phyloP scores from a whole-genome alignment of 1,284 basidiomycete genomes.

The Puccinia coronata region DNA sequence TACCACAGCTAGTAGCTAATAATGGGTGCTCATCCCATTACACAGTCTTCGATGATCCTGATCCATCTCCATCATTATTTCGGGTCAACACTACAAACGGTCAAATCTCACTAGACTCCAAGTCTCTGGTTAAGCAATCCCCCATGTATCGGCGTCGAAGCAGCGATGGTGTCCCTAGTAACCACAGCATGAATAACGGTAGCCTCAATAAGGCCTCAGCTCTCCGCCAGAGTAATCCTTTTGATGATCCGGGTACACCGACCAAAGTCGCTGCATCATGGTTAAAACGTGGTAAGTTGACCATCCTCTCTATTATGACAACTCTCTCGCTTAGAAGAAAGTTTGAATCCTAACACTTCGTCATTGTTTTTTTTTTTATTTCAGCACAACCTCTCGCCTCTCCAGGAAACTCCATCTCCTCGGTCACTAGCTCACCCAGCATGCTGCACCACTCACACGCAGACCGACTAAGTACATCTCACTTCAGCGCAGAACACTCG shows the following conservation, averaged over 20 bases:
- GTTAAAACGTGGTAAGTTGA: constrained; percentile 37
- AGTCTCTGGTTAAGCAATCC: constrained; percentile 9
- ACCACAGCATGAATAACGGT: background rate
- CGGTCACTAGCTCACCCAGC: constrained; percentile 40
- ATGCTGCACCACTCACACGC: background rate
- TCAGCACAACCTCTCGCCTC: constrained; percentile 36
- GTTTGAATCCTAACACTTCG: background rate
- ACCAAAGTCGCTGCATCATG: constrained; percentile 38
- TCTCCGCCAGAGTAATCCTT: background rate
- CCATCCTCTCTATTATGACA: background rate
- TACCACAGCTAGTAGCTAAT: background rate
- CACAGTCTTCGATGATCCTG: background rate
- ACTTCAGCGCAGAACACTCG: constrained; percentile 5
- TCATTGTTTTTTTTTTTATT: background rate
- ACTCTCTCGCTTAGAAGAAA: background rate
- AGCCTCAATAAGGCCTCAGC: background rate
- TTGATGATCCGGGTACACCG: constrained; percentile 44
- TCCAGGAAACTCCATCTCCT: constrained; percentile 40
- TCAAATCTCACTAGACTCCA: background rate
- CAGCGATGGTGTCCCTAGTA: constrained; percentile 34
- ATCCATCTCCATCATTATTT: constrained; percentile 23
- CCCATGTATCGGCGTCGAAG: constrained; percentile 31
- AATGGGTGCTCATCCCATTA: background rate
- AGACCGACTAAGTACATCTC: background rate
- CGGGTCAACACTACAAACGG: background rate